Evolutionary conservation across 108 stramenopile genomes (phyloP).

Genomic region (Skeletonema potamos): DNA sequence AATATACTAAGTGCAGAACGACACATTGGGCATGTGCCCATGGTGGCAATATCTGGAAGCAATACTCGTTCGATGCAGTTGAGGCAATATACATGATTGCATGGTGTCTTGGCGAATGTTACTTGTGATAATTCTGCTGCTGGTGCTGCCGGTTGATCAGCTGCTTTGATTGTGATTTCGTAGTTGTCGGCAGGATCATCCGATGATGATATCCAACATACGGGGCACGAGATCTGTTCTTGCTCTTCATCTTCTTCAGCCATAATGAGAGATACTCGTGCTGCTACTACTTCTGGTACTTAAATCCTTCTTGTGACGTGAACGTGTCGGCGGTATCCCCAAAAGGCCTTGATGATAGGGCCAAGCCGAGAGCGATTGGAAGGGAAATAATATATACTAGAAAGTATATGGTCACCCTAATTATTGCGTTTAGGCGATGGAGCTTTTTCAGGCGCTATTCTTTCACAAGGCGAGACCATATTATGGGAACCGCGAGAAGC

Average conservation of each 20-base stretch:
- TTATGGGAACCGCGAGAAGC: too few relatives aligned
- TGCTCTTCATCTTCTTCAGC: not conserved
- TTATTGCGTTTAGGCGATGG: too few relatives aligned
- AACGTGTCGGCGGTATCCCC: too few relatives aligned
- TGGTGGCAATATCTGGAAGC: constrained; percentile 5
- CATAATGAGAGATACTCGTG: not conserved
- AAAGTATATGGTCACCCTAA: too few relatives aligned
- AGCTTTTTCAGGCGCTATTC: too few relatives aligned
- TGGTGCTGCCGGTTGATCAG: not conserved
- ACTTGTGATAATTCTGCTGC: not conserved
- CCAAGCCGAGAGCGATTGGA: too few relatives aligned
- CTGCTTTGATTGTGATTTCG: not conserved
- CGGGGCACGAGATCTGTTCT: not conserved
- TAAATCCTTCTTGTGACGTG: too few relatives aligned
- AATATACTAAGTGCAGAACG: constrained; percentile 20
- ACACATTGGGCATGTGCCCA: constrained; percentile 39
- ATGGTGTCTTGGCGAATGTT: not conserved
- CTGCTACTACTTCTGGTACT: too few relatives aligned
- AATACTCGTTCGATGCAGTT: constrained; percentile 5
- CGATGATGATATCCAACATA: not conserved
- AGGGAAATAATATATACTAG: too few relatives aligned
- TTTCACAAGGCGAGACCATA: too few relatives aligned
- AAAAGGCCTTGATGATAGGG: too few relatives aligned
- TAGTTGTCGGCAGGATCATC: not conserved
- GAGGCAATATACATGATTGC: not conserved